Conservation (phyloP, 176 grass and related monocot species). For the Pontederia crassipes region DNA sequence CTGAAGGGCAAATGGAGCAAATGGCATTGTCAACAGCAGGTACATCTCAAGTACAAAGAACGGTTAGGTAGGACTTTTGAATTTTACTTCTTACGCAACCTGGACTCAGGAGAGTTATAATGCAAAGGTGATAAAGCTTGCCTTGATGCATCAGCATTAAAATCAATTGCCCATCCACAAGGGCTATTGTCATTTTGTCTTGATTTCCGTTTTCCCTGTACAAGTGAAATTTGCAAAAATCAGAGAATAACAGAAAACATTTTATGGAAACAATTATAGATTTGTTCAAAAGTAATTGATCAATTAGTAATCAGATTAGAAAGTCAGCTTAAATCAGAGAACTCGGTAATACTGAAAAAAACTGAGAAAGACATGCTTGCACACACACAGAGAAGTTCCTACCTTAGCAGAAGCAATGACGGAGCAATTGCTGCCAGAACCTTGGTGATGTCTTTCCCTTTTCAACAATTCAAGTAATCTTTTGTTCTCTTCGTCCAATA, state of each 20-base stretch:
- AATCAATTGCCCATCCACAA: conserved; percentile 38
- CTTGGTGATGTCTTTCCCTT: conserved; percentile 39
- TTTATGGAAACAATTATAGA: not conserved
- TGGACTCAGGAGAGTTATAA: conserved; percentile 18
- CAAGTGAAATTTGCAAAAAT: not conserved
- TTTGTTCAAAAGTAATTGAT: not conserved
- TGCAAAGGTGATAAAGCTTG: conserved; percentile 43
- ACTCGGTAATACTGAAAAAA: no score
- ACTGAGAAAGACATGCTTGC: not conserved
- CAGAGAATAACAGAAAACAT: not conserved
- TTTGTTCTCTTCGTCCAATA: conserved; percentile 68
- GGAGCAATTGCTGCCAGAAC: conserved; percentile 46
- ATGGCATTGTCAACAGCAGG: not conserved
- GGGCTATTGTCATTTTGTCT: conserved; percentile 39
- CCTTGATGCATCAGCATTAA: conserved; percentile 45
- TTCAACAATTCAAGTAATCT: conserved; percentile 41
- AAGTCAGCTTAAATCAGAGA: no score
- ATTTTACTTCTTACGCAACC: conserved; percentile 13
- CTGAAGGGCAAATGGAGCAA: not conserved
- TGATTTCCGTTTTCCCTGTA: conserved; percentile 70
- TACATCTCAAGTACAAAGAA: not conserved
- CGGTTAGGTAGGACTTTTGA: not conserved
- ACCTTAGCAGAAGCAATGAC: conserved; percentile 57
- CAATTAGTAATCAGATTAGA: no score
- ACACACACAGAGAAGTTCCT: conserved; percentile 15